Percentiles rank a stretch among this genome's conserved stretches.
Evolutionary conservation across 2,329 filamentous ascomycete genomes (phyloP).

Genomic region (Onygenales sp.): DNA sequence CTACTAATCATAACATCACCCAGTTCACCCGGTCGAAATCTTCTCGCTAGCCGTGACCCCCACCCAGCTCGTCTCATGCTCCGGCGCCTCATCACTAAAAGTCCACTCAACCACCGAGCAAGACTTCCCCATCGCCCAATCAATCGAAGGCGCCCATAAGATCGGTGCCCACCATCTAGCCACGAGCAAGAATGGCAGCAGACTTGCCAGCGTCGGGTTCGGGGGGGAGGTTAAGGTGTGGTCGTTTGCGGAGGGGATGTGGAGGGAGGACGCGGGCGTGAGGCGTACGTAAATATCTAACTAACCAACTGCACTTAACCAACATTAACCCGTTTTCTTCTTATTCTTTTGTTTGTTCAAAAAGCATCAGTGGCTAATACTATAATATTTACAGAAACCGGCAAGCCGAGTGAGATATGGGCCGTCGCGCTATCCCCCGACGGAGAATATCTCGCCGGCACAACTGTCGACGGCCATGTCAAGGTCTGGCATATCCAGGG

Average conservation of each 20-base stretch:
- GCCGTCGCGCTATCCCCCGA: slow-evolving; percentile 76
- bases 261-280: slow-evolving; percentile 43
- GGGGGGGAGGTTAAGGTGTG: slow-evolving; percentile 82
- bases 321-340: not conserved
- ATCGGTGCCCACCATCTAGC: slow-evolving; percentile 87
- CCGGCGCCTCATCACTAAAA: slow-evolving; percentile 72
- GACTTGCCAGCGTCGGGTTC: slow-evolving; percentile 78
- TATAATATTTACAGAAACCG: slow-evolving; percentile 30
- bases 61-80: slow-evolving; percentile 67
- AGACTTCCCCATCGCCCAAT: slow-evolving; percentile 69
- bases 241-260: slow-evolving; percentile 49
- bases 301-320: not conserved
- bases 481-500: slow-evolving; percentile 69
- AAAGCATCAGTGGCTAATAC: not conserved
- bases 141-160: slow-evolving; percentile 68
- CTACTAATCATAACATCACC: slow-evolving; percentile 16
- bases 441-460: slow-evolving; percentile 75
- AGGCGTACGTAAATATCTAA: slow-evolving; percentile 27
- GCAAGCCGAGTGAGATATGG: slow-evolving; percentile 68
- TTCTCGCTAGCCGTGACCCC: slow-evolving; percentile 72
- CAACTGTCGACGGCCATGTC: slow-evolving; percentile 77
- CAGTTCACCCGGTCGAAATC: slow-evolving; percentile 76
- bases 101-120: slow-evolving; percentile 65
- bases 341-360: not conserved
- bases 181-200: slow-evolving; percentile 57